Evolutionary conservation across 331 rosid species (phyloP).

Genomic region (Acacia concinna): DNA sequence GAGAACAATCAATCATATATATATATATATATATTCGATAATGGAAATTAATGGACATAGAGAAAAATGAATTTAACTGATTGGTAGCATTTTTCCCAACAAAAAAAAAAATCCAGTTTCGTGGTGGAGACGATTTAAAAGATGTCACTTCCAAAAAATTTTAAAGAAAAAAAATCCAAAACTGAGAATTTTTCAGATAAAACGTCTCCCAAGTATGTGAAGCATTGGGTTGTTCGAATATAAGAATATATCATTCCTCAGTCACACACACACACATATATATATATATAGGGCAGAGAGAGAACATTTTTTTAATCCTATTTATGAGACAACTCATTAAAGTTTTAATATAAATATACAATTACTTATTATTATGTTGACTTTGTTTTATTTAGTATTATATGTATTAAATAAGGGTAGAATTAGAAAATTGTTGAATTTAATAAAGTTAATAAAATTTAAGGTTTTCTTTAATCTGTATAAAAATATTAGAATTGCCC

Average conservation of each 20-base stretch:
- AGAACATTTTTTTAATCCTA: no score
- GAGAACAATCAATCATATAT: background rate
- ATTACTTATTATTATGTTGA: no score
- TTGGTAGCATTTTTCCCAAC: background rate
- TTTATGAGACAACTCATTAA: no score
- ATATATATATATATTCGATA: background rate
- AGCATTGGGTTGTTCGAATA: background rate
- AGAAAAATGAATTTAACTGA: background rate
- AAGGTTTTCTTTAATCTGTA: no score
- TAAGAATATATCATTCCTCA: background rate
- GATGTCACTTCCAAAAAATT: background rate
- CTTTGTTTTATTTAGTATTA: no score
- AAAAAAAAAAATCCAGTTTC: background rate
- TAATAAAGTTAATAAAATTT: no score
- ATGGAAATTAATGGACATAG: background rate
- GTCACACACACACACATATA: no score
- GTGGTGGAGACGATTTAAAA: background rate
- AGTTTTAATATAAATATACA: no score
- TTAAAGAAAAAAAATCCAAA: background rate
- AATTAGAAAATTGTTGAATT: no score
- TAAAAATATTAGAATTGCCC: no score
- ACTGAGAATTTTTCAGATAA: background rate
- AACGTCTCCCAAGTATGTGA: background rate
- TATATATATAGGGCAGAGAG: no score
- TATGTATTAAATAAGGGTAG: no score